Conservation (phyloP, 108 stramenopile genomes). For the Parietichytrium sp. region DNA sequence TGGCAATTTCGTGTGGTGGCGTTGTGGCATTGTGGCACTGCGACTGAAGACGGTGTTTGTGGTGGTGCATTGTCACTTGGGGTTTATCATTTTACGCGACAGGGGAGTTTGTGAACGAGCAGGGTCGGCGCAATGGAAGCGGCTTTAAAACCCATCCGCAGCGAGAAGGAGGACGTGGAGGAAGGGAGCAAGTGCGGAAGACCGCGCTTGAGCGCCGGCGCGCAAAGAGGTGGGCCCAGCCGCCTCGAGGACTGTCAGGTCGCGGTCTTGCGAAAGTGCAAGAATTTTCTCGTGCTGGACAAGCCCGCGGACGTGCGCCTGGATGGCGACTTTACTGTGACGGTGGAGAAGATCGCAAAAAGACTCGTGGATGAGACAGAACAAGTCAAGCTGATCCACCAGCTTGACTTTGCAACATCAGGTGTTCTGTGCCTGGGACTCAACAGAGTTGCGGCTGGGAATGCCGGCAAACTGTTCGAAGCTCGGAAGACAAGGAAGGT, state of each 20-base stretch:
- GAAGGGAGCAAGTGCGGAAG: too few relatives aligned
- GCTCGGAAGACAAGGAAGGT: not conserved
- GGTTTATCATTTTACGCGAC: too few relatives aligned
- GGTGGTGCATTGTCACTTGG: too few relatives aligned
- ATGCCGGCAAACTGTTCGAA: not conserved
- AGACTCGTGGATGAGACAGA: not conserved
- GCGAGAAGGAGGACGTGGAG: too few relatives aligned
- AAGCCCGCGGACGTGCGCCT: conserved; percentile 46
- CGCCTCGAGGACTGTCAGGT: not conserved
- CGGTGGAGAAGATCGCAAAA: conserved; percentile 42
- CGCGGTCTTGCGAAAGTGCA: conserved; percentile 2
- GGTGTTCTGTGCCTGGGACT: conserved; percentile 46
- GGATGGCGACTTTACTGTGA: conserved; percentile 40
- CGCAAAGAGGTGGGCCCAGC: not conserved
- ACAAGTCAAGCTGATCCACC: conserved; percentile 40
- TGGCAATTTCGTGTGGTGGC: too few relatives aligned
- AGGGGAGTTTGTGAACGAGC: too few relatives aligned
- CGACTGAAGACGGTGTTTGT: too few relatives aligned
- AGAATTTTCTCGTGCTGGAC: conserved; percentile 40
- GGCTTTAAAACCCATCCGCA: too few relatives aligned
- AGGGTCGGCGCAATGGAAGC: too few relatives aligned
- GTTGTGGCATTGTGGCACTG: too few relatives aligned
- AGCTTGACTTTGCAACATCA: conserved; percentile 47
- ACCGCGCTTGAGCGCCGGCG: too few relatives aligned
- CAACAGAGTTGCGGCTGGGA: not conserved